A percentile compares a stretch with the other conserved stretches of the same genome.
These are phyloP conservation scores for Coniochaeta hoffmannii DNA, from an alignment of 2,329 filamentous ascomycete genomes.

Conservation along the genomic window DNA sequence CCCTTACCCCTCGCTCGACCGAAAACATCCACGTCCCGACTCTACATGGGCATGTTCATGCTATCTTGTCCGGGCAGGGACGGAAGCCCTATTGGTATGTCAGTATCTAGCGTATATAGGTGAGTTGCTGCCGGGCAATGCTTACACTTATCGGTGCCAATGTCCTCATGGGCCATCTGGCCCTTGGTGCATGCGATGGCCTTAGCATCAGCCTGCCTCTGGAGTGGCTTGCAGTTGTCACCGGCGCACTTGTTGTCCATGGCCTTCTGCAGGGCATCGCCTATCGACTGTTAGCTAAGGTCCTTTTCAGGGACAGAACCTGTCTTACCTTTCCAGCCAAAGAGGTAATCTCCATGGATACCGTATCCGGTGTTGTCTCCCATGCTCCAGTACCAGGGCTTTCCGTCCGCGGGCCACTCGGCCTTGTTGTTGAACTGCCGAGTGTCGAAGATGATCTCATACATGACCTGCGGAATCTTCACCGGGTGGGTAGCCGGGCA, in stretches of 20 bases:
- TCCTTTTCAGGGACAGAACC: no score
- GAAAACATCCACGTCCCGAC: background rate
- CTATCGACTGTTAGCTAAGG: constrained; percentile 8
- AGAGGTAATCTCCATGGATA: constrained; percentile 17
- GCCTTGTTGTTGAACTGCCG: constrained; percentile 24
- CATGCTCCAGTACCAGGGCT: constrained; percentile 20
- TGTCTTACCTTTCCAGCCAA: constrained; percentile 14
- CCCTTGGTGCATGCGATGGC: constrained; percentile 14
- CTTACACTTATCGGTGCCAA: constrained; percentile 10
- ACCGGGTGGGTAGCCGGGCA: constrained; percentile 14
- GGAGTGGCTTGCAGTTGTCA: constrained; percentile 13
- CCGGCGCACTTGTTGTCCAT: constrained; percentile 14
- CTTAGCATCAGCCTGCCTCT: constrained; percentile 14
- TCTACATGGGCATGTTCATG: background rate
- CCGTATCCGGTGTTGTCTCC: constrained; percentile 15
- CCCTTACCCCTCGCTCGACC: background rate
- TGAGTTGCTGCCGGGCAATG: background rate
- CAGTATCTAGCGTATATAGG: background rate
- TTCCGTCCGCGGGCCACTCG: constrained; percentile 27
- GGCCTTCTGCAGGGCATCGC: constrained; percentile 8
- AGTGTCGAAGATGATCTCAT: constrained; percentile 15
- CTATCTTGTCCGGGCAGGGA: background rate
- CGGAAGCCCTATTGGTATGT: background rate
- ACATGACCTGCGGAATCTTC: constrained; percentile 16
- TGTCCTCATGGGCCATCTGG: constrained; percentile 12